Conservation (phyloP, 179 eudicot species). For the Kewa caespitosa region DNA sequence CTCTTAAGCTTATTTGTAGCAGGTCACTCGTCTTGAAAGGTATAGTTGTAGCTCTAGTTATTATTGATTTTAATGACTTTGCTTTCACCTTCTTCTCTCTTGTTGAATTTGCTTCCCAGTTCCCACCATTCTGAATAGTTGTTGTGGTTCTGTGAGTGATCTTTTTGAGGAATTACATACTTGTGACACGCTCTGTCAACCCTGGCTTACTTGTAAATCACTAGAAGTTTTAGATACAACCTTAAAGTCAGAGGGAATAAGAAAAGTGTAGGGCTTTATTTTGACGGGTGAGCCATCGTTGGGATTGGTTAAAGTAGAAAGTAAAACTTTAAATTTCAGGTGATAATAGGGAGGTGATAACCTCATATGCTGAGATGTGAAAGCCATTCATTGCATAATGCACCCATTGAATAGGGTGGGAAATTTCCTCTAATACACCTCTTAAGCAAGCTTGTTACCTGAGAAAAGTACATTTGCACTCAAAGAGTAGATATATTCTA, state of each 20-base stretch:
- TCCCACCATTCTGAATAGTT: background rate
- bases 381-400: background rate
- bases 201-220: background rate
- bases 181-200: background rate
- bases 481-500: background rate
- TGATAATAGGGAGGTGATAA: background rate
- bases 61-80: background rate
- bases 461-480: background rate
- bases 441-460: background rate
- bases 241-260: background rate
- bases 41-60: background rate
- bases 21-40: background rate
- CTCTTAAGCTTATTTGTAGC: background rate
- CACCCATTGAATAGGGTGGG: background rate
- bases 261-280: background rate
- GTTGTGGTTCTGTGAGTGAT: background rate
- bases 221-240: background rate
- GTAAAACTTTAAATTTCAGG: background rate
- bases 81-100: background rate
- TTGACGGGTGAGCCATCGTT: background rate
- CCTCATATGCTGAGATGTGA: background rate
- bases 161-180: background rate
- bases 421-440: background rate
- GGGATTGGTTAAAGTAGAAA: background rate
- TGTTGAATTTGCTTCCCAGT: background rate